phyloP scores from a whole-genome alignment of 2,329 filamentous ascomycete species.

The Parafenestella ontariensis region DNA sequence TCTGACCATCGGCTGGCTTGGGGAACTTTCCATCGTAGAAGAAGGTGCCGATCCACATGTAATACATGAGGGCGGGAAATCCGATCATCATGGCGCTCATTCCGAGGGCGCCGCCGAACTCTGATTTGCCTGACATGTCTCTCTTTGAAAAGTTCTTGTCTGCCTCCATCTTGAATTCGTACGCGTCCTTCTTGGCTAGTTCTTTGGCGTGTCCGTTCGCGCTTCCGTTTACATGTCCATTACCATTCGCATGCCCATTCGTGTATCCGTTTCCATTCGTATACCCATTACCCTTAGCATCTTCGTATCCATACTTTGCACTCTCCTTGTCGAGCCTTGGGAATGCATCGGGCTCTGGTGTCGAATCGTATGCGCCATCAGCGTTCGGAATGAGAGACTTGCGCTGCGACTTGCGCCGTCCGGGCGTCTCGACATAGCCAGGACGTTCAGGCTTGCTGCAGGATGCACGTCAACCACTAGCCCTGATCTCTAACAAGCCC shows the following conservation, averaged over 20 bases:
- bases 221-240: conserved; percentile 41
- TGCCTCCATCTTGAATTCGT: conserved; percentile 39
- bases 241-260: conserved; percentile 18
- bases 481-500: not conserved
- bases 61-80: conserved; percentile 97
- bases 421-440: conserved; percentile 59
- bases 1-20: conserved; percentile 69
- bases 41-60: conserved; percentile 97
- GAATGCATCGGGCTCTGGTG: conserved; percentile 42
- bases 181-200: conserved; percentile 12
- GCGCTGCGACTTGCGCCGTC: conserved; percentile 51
- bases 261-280: conserved; percentile 30
- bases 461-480: conserved; percentile 30
- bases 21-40: conserved; percentile 91
- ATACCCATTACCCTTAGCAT: conserved; percentile 47
- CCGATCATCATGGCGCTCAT: conserved; percentile 85
- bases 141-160: conserved; percentile 45
- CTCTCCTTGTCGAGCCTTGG: conserved; percentile 11
- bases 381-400: conserved; percentile 46
- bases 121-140: conserved; percentile 63
- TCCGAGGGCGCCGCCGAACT: conserved; percentile 89
- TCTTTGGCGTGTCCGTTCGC: conserved; percentile 48
- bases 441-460: conserved; percentile 51
- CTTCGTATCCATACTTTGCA: conserved; percentile 4
- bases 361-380: conserved; percentile 41